Evolutionary conservation across 2,329 filamentous ascomycete genomes (phyloP).

Genomic region (Aspergillus clavatus): DNA sequence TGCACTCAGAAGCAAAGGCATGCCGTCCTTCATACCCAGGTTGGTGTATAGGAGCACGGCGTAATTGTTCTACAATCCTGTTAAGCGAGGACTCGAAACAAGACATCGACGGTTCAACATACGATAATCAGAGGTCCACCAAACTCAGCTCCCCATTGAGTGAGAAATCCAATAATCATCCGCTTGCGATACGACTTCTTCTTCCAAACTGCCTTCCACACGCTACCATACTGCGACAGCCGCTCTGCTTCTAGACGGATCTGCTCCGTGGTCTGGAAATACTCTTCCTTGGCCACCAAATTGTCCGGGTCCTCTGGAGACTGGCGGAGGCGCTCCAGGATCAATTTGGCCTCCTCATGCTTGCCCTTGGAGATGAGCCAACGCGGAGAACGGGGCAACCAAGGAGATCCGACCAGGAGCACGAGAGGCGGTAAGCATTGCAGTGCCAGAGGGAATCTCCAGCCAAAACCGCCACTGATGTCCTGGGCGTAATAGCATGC

Average conservation of each 20-base stretch:
- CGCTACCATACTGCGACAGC: slow-evolving; percentile 37
- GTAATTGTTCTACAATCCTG: slow-evolving; percentile 45
- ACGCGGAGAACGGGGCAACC: slow-evolving; percentile 45
- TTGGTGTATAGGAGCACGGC: slow-evolving; percentile 43
- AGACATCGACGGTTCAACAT: slow-evolving; percentile 20
- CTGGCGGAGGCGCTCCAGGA: slow-evolving; percentile 39
- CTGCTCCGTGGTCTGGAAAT: slow-evolving; percentile 46
- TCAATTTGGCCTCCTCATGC: slow-evolving; percentile 42
- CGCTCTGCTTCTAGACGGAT: slow-evolving; percentile 41
- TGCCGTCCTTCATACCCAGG: slow-evolving; percentile 40
- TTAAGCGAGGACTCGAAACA: slow-evolving; percentile 1
- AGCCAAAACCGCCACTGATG: slow-evolving; percentile 32
- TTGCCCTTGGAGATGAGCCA: slow-evolving; percentile 48
- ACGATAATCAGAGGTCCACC: slow-evolving; percentile 51
- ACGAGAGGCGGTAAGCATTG: slow-evolving; percentile 39
- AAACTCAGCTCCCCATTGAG: slow-evolving; percentile 52
- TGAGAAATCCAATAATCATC: slow-evolving; percentile 50
- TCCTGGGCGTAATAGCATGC: slow-evolving; percentile 41
- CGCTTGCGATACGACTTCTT: slow-evolving; percentile 49
- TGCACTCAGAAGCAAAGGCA: slow-evolving; percentile 43
- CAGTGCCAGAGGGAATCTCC: slow-evolving; percentile 44
- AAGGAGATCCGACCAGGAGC: slow-evolving; percentile 38
- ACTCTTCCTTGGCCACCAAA: slow-evolving; percentile 43
- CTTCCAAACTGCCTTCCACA: slow-evolving; percentile 45
- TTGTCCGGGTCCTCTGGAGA: slow-evolving; percentile 38